Conservation (phyloP, 2,329 filamentous ascomycete genomes). For the Zymoseptoria pseudotritici region DNA sequence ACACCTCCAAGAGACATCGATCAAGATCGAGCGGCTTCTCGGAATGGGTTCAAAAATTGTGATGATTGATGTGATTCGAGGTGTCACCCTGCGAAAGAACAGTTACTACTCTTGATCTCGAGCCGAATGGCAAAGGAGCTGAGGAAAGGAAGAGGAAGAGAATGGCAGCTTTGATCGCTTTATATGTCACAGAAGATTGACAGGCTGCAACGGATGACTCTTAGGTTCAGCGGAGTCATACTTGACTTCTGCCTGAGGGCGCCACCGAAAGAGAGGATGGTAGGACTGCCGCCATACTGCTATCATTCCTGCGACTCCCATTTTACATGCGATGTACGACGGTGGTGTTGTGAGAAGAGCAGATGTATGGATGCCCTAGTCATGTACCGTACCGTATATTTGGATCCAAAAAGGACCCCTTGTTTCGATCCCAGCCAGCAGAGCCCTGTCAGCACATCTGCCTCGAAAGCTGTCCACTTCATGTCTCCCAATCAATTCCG, state of each 20-base stretch:
- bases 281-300: neutral
- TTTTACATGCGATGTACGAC: no score
- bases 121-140: constrained; percentile 6
- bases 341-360: no score
- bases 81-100: constrained; percentile 12
- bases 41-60: constrained; percentile 7
- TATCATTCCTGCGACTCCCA: no score
- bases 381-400: neutral
- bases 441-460: neutral
- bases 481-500: neutral
- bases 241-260: neutral
- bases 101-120: constrained; percentile 15
- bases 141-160: neutral
- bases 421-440: neutral
- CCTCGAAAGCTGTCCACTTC: neutral
- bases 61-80: constrained; percentile 5
- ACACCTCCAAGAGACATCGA: constrained; percentile 7
- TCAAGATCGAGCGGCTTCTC: constrained; percentile 6
- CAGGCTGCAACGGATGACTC: neutral
- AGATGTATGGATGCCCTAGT: no score
- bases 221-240: neutral
- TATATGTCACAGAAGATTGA: neutral
- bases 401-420: neutral
- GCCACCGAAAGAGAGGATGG: neutral
- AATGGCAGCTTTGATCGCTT: neutral